A percentile compares a stretch with the other conserved stretches of the same genome.
Evolutionary conservation across 148 eudicot genomes (phyloP).

Genomic region (Vaccinium vitisidaea): DNA sequence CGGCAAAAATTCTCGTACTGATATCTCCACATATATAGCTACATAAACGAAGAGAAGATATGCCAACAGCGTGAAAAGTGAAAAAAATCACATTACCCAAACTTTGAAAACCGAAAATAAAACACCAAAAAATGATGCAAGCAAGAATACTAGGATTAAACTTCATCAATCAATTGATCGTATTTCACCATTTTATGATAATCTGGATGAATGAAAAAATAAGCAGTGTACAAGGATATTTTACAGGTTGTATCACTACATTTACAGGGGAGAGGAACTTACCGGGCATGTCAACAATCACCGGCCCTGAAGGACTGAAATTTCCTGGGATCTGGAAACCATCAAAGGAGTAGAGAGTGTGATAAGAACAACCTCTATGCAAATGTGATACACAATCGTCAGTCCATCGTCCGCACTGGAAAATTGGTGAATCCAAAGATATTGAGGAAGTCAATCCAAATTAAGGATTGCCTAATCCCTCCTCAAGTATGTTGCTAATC

Average conservation of each 20-base stretch:
- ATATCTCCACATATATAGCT: not conserved
- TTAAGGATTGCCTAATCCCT: slow-evolving; percentile 33
- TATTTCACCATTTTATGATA: not conserved
- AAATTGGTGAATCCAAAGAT: not conserved
- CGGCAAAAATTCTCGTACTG: not conserved
- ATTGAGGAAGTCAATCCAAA: not conserved
- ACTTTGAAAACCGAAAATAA: not conserved
- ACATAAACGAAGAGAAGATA: not conserved
- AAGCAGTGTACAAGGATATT: not conserved
- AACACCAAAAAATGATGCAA: not conserved
- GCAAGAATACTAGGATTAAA: not conserved
- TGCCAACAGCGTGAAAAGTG: not conserved
- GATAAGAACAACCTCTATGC: not conserved
- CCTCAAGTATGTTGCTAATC: slow-evolving; percentile 43
- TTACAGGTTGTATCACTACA: slow-evolving; percentile 7
- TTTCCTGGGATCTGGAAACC: not conserved
- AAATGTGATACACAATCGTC: not conserved
- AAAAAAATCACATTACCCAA: not conserved
- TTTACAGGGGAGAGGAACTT: not conserved
- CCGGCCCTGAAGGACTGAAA: not conserved
- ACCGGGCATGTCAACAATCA: slow-evolving; percentile 16
- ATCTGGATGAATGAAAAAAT: not conserved
- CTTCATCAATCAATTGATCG: not conserved
- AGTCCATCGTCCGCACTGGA: not conserved
- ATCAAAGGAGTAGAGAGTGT: not conserved